Conservation (phyloP, 2,329 filamentous ascomycete species). For the Alternaria viburni region DNA sequence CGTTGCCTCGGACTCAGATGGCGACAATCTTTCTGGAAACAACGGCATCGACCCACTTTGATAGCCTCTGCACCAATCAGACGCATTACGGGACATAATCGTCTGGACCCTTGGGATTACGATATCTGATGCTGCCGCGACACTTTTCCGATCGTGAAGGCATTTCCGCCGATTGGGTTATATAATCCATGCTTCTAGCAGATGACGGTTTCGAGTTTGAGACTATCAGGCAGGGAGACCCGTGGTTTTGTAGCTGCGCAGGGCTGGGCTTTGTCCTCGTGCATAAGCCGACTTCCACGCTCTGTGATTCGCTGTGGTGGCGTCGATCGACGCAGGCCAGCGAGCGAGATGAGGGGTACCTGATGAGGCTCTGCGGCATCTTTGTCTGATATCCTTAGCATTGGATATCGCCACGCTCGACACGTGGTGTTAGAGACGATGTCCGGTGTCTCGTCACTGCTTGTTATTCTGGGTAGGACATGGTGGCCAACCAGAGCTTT, state of each 20-base stretch:
- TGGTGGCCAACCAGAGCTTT: slow-evolving; percentile 4
- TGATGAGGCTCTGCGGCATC: slow-evolving; percentile 23
- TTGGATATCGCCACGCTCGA: neutral
- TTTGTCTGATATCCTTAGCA: neutral
- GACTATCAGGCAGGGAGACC: neutral
- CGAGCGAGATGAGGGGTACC: slow-evolving; percentile 19
- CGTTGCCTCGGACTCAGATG: slow-evolving; percentile 14
- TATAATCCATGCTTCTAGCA: neutral
- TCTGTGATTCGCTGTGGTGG: slow-evolving; percentile 25
- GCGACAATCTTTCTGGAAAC: slow-evolving; percentile 28
- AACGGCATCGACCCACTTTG: slow-evolving; percentile 16
- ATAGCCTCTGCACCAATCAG: slow-evolving; percentile 24
- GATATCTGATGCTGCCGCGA: slow-evolving; percentile 17
- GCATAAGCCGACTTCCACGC: slow-evolving; percentile 20
- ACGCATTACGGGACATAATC: neutral
- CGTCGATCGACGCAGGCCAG: slow-evolving; percentile 23
- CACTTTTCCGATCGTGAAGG: slow-evolving; percentile 8
- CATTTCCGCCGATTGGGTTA: slow-evolving; percentile 19
- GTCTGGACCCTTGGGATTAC: slow-evolving; percentile 33
- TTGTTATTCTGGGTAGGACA: neutral
- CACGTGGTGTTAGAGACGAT: neutral
- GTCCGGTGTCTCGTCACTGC: neutral
- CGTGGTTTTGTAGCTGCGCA: slow-evolving; percentile 13
- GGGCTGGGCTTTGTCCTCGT: slow-evolving; percentile 5
- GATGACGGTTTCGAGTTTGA: neutral